Conservation (phyloP, 345 rosid species). For the Citrus sp. region DNA sequence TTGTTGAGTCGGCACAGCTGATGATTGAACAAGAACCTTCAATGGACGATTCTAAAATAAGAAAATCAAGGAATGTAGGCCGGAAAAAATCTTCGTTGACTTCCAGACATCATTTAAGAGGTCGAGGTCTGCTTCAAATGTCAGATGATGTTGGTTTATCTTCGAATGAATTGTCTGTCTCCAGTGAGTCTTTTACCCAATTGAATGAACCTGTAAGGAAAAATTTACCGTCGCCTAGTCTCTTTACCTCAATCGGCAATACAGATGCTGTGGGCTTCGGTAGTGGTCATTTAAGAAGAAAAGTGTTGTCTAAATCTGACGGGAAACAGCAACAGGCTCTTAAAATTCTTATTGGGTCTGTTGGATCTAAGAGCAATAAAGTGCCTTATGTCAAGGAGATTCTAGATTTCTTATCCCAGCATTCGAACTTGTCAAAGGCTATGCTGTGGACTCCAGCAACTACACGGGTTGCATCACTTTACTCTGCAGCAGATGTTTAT, state of each 20-base stretch:
- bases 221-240: conserved; percentile 10
- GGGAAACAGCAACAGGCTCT: conserved; percentile 38
- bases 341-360: conserved; percentile 91
- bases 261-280: conserved; percentile 16
- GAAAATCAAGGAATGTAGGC: conserved; percentile 27
- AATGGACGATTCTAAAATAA: conserved; percentile 32
- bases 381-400: conserved; percentile 74
- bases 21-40: conserved; percentile 39
- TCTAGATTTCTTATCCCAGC: conserved; percentile 51
- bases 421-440: conserved; percentile 61
- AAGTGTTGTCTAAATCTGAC: conserved; percentile 24
- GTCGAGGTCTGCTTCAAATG: conserved; percentile 61
- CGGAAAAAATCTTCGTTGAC: conserved; percentile 36
- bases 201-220: conserved; percentile 24
- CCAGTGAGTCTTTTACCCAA: conserved; percentile 9
- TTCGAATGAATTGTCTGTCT: conserved; percentile 19
- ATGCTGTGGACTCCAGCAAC: conserved; percentile 82
- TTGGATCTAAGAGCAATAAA: conserved; percentile 97
- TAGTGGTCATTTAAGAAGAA: conserved; percentile 25
- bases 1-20: conserved; percentile 63
- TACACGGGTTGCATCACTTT: conserved; percentile 82
- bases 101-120: conserved; percentile 56
- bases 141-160: conserved; percentile 14
- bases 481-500: conserved; percentile 95
- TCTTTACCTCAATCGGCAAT: conserved; percentile 4